These are phyloP conservation scores for Alternaria dauci DNA, from an alignment of 2,329 filamentous ascomycete species.

Conservation along the genomic window DNA sequence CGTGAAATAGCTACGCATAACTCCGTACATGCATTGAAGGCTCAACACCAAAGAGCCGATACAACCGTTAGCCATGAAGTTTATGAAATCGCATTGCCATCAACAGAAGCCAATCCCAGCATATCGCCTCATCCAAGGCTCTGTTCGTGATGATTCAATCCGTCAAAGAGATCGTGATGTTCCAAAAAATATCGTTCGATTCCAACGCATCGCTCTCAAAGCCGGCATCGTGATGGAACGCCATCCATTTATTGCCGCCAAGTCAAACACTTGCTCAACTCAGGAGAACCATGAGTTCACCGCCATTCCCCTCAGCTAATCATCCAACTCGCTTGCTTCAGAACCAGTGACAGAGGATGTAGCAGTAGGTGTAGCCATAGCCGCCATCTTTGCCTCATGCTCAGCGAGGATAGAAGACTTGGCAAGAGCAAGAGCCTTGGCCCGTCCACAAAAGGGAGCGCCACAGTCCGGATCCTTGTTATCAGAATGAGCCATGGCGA, in stretches of 20 bases:
- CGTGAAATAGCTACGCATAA: no score
- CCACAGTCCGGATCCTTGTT: slow-evolving; percentile 8
- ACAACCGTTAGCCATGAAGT: neutral
- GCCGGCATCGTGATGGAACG: neutral
- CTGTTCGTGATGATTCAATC: no score
- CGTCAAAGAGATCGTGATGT: neutral
- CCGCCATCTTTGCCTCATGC: neutral
- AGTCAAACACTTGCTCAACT: neutral
- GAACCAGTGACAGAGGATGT: neutral
- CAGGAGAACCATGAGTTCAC: neutral
- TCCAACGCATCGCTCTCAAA: neutral
- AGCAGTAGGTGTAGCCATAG: neutral
- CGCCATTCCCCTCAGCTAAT: neutral
- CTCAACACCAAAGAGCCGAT: neutral
- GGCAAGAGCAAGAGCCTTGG: neutral
- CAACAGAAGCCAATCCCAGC: neutral
- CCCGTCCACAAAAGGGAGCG: slow-evolving; percentile 13
- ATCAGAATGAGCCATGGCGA: neutral
- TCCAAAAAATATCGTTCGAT: no score
- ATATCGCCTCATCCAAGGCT: neutral
- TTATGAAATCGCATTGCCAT: neutral
- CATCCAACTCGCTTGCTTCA: neutral
- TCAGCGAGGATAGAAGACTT: neutral
- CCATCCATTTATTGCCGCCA: neutral
- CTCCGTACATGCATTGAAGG: neutral